phyloP scores from a whole-genome alignment of 2,329 filamentous ascomycete species.

The Ascomycota sp. region DNA sequence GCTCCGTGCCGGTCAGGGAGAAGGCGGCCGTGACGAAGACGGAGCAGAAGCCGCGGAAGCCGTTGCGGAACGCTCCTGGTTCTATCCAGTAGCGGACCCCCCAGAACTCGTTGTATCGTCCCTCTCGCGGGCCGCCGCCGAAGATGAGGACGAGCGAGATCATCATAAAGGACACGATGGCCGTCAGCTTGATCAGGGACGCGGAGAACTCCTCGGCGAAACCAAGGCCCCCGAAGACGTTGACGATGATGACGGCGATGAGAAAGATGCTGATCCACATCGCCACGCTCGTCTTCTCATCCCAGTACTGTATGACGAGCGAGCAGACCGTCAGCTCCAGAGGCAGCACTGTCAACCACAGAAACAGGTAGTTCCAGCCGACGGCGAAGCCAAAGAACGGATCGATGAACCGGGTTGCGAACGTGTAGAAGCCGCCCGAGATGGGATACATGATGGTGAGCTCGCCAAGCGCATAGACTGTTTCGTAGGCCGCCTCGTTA shows the following conservation, averaged over 20 bases:
- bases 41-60: conserved; percentile 48
- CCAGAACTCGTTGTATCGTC: conserved; percentile 19
- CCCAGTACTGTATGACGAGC: conserved; percentile 32
- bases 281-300: conserved; percentile 20
- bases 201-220: conserved; percentile 35
- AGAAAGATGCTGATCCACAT: conserved; percentile 35
- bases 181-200: conserved; percentile 32
- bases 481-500: neutral
- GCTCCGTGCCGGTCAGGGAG: conserved; percentile 45
- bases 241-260: conserved; percentile 25
- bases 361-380: conserved; percentile 24
- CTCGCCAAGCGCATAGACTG: conserved; percentile 38
- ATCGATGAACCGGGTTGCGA: conserved; percentile 39
- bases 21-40: conserved; percentile 54
- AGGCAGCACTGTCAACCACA: conserved; percentile 28
- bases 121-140: conserved; percentile 31
- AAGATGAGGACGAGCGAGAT: conserved; percentile 34
- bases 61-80: conserved; percentile 39
- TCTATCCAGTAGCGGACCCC: conserved; percentile 23
- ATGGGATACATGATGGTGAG: conserved; percentile 41
- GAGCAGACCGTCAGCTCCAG: conserved; percentile 29
- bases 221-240: conserved; percentile 33
- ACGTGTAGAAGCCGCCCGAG: conserved; percentile 42
- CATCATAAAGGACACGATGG: conserved; percentile 42
- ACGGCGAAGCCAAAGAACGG: conserved; percentile 38